Evolutionary conservation across 140 eudicot genomes (phyloP).

Genomic region (Stevia rebaudiana): DNA sequence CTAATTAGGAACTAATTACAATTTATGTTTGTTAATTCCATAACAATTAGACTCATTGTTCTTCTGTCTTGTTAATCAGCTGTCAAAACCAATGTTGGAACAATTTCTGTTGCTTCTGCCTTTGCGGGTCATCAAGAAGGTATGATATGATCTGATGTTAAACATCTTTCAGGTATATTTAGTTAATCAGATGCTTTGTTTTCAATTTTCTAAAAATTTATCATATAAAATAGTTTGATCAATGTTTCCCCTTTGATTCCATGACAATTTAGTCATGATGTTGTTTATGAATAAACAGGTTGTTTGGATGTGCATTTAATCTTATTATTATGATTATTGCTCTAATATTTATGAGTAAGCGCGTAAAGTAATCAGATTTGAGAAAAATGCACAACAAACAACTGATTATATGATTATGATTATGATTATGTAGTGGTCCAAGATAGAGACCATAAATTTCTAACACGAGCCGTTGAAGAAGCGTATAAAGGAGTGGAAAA

Average conservation of each 20-base stretch:
- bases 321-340: neutral
- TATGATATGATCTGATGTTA: constrained; percentile 10
- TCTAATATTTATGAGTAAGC: neutral
- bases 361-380: neutral
- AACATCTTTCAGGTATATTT: neutral
- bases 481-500: constrained; percentile 14
- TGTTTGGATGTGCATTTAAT: too few species aligned
- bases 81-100: constrained; percentile 63
- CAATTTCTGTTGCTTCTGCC: constrained; percentile 71
- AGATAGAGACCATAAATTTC: constrained; percentile 12
- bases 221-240: too few species aligned
- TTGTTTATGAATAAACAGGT: neutral
- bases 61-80: constrained; percentile 20
- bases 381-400: neutral
- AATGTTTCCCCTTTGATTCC: too few species aligned
- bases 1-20: neutral
- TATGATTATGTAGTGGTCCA: constrained; percentile 9
- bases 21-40: neutral
- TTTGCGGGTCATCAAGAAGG: constrained; percentile 73
- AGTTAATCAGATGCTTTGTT: neutral
- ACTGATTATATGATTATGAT: constrained; percentile 9
- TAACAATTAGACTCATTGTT: neutral
- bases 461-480: constrained; percentile 9
- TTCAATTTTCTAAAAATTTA: neutral
- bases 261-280: too few species aligned